Evolutionary conservation across 2,329 filamentous ascomycete genomes (phyloP).

Genomic region (Alternaria angustiovoidea): DNA sequence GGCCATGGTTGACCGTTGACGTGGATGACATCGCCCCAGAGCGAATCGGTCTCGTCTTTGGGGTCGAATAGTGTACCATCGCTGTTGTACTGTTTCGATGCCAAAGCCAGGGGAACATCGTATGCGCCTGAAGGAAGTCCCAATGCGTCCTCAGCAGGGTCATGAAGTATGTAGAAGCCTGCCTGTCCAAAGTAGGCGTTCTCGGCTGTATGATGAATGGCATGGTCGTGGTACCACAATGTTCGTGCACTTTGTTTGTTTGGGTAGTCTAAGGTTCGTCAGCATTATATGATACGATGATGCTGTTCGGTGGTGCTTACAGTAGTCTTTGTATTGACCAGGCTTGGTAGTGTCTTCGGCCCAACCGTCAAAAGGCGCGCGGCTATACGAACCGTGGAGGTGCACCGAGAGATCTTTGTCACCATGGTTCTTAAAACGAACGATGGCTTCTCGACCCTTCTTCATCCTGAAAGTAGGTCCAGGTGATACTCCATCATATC

Average conservation of each 20-base stretch:
- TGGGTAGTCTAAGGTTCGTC: conserved; percentile 57
- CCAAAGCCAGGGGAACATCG: conserved; percentile 63
- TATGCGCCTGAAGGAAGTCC: conserved; percentile 62
- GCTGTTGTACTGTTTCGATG: conserved; percentile 62
- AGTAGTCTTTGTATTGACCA: conserved; percentile 61
- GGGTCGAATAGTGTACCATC: conserved; percentile 62
- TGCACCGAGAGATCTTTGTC: conserved; percentile 60
- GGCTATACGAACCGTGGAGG: conserved; percentile 62
- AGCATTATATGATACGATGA: neutral
- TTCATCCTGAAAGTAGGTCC: conserved; percentile 63
- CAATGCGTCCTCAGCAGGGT: conserved; percentile 60
- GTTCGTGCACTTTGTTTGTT: conserved; percentile 63
- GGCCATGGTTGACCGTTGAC: conserved; percentile 70
- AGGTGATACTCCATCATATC: conserved; percentile 65
- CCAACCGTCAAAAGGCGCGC: conserved; percentile 63
- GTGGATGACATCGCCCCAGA: conserved; percentile 66
- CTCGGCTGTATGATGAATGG: conserved; percentile 58
- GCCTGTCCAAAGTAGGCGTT: conserved; percentile 68
- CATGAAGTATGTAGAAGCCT: conserved; percentile 65
- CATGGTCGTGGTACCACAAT: conserved; percentile 64
- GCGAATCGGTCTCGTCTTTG: conserved; percentile 56
- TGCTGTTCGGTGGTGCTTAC: conserved; percentile 17
- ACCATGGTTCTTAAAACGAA: conserved; percentile 64
- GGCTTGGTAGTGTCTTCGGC: conserved; percentile 61
- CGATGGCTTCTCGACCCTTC: conserved; percentile 61